Base-by-base conservation (phyloP, 805 yeast genomes). In the Kuraishia ogatae region DNA sequence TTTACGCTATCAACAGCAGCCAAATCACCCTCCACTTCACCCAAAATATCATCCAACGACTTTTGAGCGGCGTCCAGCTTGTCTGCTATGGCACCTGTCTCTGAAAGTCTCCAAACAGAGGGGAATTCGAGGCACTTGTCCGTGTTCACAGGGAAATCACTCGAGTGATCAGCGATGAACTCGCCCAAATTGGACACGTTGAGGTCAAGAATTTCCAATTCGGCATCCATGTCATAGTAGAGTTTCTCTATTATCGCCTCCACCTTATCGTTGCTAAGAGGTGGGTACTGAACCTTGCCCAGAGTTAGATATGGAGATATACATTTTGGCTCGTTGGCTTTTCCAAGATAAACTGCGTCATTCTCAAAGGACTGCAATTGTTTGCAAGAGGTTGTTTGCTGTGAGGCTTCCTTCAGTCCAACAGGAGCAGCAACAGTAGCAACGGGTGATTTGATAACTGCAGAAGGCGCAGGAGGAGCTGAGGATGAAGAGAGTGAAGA, bases 101-200 rank as follows among this genome's bases (percentile, higher is more conserved):
- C 73, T 53, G 55, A 49, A 15, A 71, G 55, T 55, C 68, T 66
- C 74, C 74, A 70, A 28, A 54, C 60, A 0, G 58, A 53, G 2
- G 69, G 67, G 48, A 56, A 64, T 13, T 56, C 54, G 4, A 66
- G 50, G 2, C 68, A 61, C 2, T 51, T 54, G 21, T 59, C 57
- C 11, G 70, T 61, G 53, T 69, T 70, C 8, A 29, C 51, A 2
- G 53, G 35, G 11, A 61, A 21, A 3, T 54, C 54, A 0, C 53
- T 54, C 17, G 47, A 24, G 26, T 71, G 71, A 48, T 64, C 66
- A 2, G 35, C 22, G 17, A 71, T 35, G 49, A 64, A 71, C 6
- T 39, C 54, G n/a, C 56, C 59, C 20, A 65, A 48, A 1, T 57
- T 43, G 17, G 24, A 23, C 2, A 64, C 50, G 50, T 70, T 71